Conservation (phyloP, 208 protist genomes). For the Novymonas esmeraldas region DNA sequence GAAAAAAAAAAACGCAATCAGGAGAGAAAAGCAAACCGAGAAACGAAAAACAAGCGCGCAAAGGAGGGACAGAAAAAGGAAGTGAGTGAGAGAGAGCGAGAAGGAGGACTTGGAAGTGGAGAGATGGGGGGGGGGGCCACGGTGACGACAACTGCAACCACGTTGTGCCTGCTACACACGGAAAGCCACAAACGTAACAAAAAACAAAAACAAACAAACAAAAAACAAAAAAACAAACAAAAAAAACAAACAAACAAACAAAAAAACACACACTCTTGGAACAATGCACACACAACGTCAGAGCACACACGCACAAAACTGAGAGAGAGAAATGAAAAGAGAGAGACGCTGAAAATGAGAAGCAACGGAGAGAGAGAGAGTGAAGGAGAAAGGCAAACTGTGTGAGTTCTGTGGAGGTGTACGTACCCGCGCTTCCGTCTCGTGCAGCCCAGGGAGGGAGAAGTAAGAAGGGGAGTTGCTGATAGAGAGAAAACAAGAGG, state of each 20-base stretch:
- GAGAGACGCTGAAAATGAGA: neutral
- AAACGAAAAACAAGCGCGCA: neutral
- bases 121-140: neutral
- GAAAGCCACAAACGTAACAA: neutral
- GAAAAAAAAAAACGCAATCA: too few species aligned
- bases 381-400: neutral
- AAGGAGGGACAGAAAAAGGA: neutral
- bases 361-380: neutral
- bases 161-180: neutral
- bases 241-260: neutral
- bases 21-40: neutral
- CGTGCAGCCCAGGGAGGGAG: too few species aligned
- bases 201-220: neutral
- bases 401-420: too few species aligned
- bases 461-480: too few species aligned
- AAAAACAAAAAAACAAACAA: neutral
- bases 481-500: too few species aligned
- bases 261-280: neutral
- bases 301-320: too few species aligned
- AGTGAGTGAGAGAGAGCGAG: neutral
- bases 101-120: neutral
- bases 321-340: too few species aligned
- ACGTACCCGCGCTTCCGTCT: too few species aligned
- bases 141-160: neutral
- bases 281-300: too few species aligned